Conservation (phyloP, 2,329 filamentous ascomycete species). For the Epichloe gansuensis region DNA sequence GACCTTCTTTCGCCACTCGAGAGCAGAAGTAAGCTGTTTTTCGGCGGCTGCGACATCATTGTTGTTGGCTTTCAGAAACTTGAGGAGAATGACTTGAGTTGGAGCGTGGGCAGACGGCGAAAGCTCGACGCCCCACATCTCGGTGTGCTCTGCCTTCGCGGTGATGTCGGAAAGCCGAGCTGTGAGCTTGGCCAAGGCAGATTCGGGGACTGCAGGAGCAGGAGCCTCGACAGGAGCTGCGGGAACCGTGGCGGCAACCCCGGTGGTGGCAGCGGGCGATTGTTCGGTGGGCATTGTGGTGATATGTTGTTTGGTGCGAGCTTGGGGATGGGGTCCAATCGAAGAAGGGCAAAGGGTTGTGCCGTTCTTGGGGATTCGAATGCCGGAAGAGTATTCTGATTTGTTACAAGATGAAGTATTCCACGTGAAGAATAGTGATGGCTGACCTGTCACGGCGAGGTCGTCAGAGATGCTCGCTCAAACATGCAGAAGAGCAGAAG, state of each 20-base stretch:
- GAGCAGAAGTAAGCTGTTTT: slow-evolving; percentile 64
- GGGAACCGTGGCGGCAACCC: slow-evolving; percentile 10
- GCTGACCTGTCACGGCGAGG: too few species aligned
- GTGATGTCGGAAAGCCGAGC: slow-evolving; percentile 46
- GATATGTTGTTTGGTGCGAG: neutral
- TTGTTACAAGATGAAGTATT: too few species aligned
- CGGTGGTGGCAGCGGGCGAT: slow-evolving; percentile 6
- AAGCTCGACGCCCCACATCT: slow-evolving; percentile 81
- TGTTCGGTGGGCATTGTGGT: slow-evolving; percentile 16
- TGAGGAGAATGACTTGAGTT: slow-evolving; percentile 76
- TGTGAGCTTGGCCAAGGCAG: slow-evolving; percentile 43
- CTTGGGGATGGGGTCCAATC: neutral
- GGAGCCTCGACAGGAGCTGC: slow-evolving; percentile 8
- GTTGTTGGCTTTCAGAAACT: slow-evolving; percentile 85
- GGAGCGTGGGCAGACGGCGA: slow-evolving; percentile 46
- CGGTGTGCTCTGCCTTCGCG: slow-evolving; percentile 46
- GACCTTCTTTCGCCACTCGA: slow-evolving; percentile 71
- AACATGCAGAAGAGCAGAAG: neutral
- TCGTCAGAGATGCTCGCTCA: neutral
- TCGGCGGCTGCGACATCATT: slow-evolving; percentile 62
- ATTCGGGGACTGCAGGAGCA: slow-evolving; percentile 11
- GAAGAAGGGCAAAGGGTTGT: neutral
- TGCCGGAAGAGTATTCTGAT: too few species aligned
- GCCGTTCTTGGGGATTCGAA: neutral
- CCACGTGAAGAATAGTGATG: too few species aligned